Conservation (phyloP, 1,139 yeast genomes). For the Protomyces arabidopsidicola region DNA sequence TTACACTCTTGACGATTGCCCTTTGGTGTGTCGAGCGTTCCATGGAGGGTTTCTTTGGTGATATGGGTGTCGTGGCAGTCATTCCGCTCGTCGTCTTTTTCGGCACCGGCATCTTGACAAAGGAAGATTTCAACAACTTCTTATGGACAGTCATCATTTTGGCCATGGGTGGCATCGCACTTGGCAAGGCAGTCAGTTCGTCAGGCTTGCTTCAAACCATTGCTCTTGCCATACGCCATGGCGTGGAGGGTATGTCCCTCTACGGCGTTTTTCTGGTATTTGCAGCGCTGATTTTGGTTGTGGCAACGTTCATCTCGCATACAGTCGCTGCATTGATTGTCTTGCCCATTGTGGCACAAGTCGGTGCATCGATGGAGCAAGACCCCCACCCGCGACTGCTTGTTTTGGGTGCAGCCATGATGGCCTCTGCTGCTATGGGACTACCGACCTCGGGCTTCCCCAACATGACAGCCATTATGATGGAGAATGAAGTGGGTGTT, state of each 20-base stretch:
- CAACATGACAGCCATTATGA: slow-evolving; percentile 88
- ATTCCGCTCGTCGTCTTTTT: slow-evolving; percentile 79
- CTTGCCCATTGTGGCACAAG: slow-evolving; percentile 79
- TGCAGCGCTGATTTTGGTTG: slow-evolving; percentile 69
- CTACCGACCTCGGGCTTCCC: slow-evolving; percentile 96
- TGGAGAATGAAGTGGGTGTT: slow-evolving; percentile 84
- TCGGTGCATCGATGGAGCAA: slow-evolving; percentile 63
- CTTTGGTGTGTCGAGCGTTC: slow-evolving; percentile 81
- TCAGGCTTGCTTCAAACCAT: slow-evolving; percentile 78
- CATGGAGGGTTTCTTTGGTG: slow-evolving; percentile 69
- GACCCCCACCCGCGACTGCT: slow-evolving; percentile 67
- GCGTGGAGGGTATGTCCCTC: slow-evolving; percentile 55
- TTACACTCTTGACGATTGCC: slow-evolving; percentile 65
- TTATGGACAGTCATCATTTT: slow-evolving; percentile 89
- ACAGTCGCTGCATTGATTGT: slow-evolving; percentile 92
- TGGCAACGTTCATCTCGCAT: slow-evolving; percentile 92
- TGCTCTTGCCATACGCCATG: slow-evolving; percentile 62
- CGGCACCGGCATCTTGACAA: slow-evolving; percentile 76
- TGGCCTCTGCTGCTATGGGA: slow-evolving; percentile 93
- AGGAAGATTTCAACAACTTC: slow-evolving; percentile 85
- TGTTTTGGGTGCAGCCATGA: slow-evolving; percentile 76
- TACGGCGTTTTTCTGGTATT: slow-evolving; percentile 68
- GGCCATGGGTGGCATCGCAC: slow-evolving; percentile 95
- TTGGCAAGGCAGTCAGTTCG: slow-evolving; percentile 86
- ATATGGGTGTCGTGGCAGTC: slow-evolving; percentile 81